phyloP scores from a whole-genome alignment of 176 grass and related monocot genomes.

The Dendrocalamus sinicus region DNA sequence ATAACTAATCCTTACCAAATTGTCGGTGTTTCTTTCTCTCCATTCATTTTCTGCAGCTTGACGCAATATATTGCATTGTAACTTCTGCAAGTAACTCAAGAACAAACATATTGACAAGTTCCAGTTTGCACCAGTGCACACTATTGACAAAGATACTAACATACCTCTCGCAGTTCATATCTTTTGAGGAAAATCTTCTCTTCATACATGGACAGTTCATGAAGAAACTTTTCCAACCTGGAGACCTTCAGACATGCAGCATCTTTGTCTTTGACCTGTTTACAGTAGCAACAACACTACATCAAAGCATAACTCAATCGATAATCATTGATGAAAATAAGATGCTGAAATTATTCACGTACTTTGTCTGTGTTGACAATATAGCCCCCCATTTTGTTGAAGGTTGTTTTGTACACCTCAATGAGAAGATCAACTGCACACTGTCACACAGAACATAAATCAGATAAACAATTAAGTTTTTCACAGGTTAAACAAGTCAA shows the following conservation, averaged over 20 bases:
- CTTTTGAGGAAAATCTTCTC: slow-evolving; percentile 60
- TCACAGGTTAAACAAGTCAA: not conserved
- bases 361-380: slow-evolving; percentile 61
- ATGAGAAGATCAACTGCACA: slow-evolving; percentile 59
- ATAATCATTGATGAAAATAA: not conserved
- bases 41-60: slow-evolving; percentile 29
- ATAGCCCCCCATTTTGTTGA: slow-evolving; percentile 73
- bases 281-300: not conserved
- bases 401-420: slow-evolving; percentile 55
- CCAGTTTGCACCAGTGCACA: not conserved
- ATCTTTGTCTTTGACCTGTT: slow-evolving; percentile 53
- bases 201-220: slow-evolving; percentile 52
- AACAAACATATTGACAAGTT: not conserved
- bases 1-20: too few species aligned
- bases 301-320: not conserved
- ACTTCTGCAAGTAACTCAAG: slow-evolving; percentile 31
- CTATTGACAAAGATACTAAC: not conserved
- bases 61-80: not conserved
- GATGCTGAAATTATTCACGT: not conserved
- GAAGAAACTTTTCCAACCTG: slow-evolving; percentile 52
- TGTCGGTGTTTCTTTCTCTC: too few species aligned
- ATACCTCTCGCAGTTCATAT: slow-evolving; percentile 44
- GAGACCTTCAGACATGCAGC: slow-evolving; percentile 49
- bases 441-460: slow-evolving; percentile 35
- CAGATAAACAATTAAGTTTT: not conserved